These are phyloP conservation scores for Leishmania arabica DNA, from an alignment of 208 protist species.

Conservation along the genomic window DNA sequence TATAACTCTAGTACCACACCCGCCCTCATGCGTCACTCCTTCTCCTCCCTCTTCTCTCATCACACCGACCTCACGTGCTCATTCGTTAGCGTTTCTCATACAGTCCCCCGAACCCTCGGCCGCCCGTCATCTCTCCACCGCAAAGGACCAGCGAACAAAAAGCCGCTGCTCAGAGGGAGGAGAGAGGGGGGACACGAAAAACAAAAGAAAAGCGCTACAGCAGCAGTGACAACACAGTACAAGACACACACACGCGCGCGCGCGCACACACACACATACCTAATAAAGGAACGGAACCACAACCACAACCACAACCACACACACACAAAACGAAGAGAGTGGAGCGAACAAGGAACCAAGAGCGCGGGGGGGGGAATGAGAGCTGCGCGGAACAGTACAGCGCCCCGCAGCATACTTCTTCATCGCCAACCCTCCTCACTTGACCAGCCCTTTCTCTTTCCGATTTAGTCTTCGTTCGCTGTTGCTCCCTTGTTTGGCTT, in stretches of 20 bases:
- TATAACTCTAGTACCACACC: neutral
- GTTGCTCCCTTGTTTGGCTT: neutral
- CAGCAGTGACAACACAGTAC: neutral
- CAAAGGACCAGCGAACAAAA: neutral
- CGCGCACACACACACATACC: neutral
- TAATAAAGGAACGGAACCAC: neutral
- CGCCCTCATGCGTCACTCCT: neutral
- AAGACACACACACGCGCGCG: neutral
- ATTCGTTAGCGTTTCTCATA: neutral
- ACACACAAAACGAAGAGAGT: neutral
- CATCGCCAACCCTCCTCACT: neutral
- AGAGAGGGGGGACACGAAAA: neutral
- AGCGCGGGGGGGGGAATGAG: neutral
- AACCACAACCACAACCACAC: neutral
- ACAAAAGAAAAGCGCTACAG: neutral
- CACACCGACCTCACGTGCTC: neutral
- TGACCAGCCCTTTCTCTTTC: neutral
- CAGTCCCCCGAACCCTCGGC: neutral
- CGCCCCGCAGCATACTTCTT: neutral
- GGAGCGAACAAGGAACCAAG: neutral
- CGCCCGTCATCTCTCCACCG: neutral
- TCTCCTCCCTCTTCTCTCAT: neutral
- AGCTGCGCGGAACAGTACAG: neutral
- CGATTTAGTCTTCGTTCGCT: neutral
- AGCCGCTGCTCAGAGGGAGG: neutral